Conservation (phyloP, 352 stramenopile genomes). For the Pythium graminicola region DNA sequence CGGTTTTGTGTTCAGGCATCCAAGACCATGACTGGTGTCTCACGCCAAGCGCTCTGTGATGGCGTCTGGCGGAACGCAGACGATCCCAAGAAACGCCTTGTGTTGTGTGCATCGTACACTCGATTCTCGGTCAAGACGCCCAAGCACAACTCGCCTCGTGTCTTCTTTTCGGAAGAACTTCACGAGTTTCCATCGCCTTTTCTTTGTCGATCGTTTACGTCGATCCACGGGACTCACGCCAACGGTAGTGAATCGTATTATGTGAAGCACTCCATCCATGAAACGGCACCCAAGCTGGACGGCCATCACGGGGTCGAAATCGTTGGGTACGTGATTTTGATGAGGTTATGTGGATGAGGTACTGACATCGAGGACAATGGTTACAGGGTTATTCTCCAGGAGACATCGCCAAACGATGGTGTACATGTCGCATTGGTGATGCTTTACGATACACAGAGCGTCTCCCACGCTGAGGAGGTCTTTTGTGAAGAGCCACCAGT, state of each 20-base stretch:
- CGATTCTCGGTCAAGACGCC: neutral
- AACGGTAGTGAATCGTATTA: constrained; percentile 5
- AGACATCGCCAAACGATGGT: neutral
- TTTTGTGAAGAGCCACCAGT: constrained; percentile 9
- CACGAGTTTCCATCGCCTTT: constrained; percentile 19
- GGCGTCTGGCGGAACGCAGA: constrained; percentile 13
- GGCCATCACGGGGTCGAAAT: constrained; percentile 2
- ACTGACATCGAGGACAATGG: neutral
- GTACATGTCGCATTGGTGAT: constrained; percentile 14
- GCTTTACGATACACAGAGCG: constrained; percentile 12
- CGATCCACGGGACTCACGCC: constrained; percentile 14
- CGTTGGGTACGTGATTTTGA: constrained; percentile 18
- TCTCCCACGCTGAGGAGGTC: constrained; percentile 11
- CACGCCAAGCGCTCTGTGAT: neutral
- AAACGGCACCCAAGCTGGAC: neutral
- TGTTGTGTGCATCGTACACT: constrained; percentile 1
- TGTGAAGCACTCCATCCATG: constrained; percentile 19
- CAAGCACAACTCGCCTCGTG: constrained; percentile 5
- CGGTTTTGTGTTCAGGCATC: constrained; percentile 5
- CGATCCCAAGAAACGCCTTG: constrained; percentile 7
- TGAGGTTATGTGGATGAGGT: too few relatives aligned
- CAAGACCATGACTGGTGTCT: neutral
- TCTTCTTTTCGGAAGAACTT: constrained; percentile 16
- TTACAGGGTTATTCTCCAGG: constrained; percentile 10
- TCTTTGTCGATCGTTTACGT: constrained; percentile 9